Base-by-base conservation (phyloP, 2,329 filamentous ascomycete species). In the Penicillium sp. region DNA sequence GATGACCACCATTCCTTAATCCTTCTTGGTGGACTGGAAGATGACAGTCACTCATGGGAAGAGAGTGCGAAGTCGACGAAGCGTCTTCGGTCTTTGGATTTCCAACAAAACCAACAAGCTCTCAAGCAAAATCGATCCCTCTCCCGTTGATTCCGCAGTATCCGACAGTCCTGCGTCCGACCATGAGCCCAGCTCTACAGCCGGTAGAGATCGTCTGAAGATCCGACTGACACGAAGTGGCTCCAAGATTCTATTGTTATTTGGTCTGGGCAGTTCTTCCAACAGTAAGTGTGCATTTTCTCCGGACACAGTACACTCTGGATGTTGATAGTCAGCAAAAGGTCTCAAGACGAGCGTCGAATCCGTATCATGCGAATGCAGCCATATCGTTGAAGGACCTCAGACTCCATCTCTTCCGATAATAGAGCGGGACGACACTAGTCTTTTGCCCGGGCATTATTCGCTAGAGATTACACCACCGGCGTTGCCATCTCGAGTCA, bases 191-290 rank as follows among this genome's bases (percentile, higher is more conserved):
- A 50, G 13, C 14, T 51, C 56, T 13, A 46, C 42, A 9, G 46
- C 44, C 14, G 50, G 54, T 22, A 66, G 55, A 42, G 62, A 65
- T 42, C 63, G 62, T 25, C 60, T 74, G 8, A 67, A 62, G 35
- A 49, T 54, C 22, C 64, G 66, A 27, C 48, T 74, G n/a, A 67
- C 63, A 18, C 63, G 64, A 40, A 71, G 68, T 49, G 65, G 71
- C 33, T 72, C 70, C 10, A 72, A 65, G 41, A 46, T 75, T 22
- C 46, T 75, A 40, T 69, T 68, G 2, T 63, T 73, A 46, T 53
- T 75, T 25, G 67, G 67, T 10, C 46, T 71, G 27, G 62, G 66
- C 22, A 59, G 40, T 28, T 64, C 63, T 14, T 63, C 56, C 4
- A 63, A 59, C 16, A 58, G 69, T 71, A 53, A 18, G 61, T 38